Evolutionary conservation across 108 stramenopile species (phyloP), one percentile per base, ranked within the genome.

Genomic region (Skeletonema tropicum): DNA sequence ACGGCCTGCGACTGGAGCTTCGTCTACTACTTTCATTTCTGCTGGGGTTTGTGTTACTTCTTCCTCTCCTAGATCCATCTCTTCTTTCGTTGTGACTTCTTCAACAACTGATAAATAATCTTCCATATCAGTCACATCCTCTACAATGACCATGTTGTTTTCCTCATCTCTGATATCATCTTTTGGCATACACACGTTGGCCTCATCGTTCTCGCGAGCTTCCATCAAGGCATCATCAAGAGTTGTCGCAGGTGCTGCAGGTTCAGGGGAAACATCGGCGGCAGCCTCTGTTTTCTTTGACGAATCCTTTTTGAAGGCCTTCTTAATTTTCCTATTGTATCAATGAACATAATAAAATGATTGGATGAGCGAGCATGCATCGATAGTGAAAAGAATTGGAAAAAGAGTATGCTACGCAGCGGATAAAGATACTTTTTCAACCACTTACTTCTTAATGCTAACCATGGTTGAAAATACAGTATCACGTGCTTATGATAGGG

Each of bases 151-250:
- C 10, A 17, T 38, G 3, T 31, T 38, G 3, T 31, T 8, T 19
- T 33, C 21, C 59, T 29, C 61, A 21, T 62, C 61, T 62, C 52
- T 55, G 21, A 55, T 55, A 25, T 62, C 61, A 25, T 38, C 61
- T 7, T 62, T 17, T 13, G 52, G 69, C 17, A 39, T 17, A 23
- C 59, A 39, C 29, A 57, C 52, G 30, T 33, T 36, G 61, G 45
- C 26, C 55, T 61, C 55, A 26, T 57, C 73, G 36, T 60, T 72
- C 42, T 80, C 79, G 38, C 79, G 73, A 30, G 68, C 73, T 65
- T 80, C 79, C 73, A 80, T 74, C 17, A 80, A 59, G 19, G 79
- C 79, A 14, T 35, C 73, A 17, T 65, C 67, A 2, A 23, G 13
- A 38, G 26, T 26, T 58, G 21, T 3, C 59, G 42, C 23, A 35